Conservation (phyloP, 2,329 filamentous ascomycete genomes). For the Talaromyces sp. region DNA sequence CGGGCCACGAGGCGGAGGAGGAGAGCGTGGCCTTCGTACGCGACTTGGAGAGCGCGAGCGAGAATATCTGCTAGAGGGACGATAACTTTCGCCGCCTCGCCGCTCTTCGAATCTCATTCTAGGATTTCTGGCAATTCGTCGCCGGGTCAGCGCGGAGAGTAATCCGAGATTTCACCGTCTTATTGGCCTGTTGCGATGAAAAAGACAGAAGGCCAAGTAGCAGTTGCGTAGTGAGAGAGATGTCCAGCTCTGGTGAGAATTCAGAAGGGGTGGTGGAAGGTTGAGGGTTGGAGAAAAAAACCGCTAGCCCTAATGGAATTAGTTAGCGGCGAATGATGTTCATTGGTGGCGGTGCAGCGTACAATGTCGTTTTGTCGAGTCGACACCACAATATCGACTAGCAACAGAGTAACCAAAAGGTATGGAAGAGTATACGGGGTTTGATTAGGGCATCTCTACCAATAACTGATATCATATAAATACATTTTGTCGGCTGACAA, state of each 20-base stretch:
- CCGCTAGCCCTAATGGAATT: background rate
- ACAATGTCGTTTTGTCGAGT: background rate
- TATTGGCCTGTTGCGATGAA: background rate
- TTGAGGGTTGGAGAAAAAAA: background rate
- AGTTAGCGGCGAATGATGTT: background rate
- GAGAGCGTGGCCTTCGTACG: conserved; percentile 27
- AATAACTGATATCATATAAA: background rate
- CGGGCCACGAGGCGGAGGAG: conserved; percentile 30
- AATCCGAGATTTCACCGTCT: background rate
- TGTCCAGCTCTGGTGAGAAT: background rate
- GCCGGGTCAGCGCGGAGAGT: background rate
- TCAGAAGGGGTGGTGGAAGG: background rate
- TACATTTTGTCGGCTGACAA: background rate
- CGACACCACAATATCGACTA: background rate
- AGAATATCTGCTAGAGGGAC: conserved; percentile 32
- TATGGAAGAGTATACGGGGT: background rate
- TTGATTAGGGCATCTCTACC: background rate
- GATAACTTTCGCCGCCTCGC: conserved; percentile 44
- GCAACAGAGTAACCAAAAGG: background rate
- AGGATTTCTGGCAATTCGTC: background rate
- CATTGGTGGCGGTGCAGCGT: background rate
- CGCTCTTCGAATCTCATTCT: conserved; percentile 36
- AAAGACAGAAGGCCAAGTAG: background rate
- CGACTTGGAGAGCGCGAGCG: conserved; percentile 37
- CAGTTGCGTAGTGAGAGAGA: background rate